Evolutionary conservation across 352 stramenopile genomes (phyloP), one percentile per base, ranked within the genome.

Genomic region (Globisporangium cederbergense): DNA sequence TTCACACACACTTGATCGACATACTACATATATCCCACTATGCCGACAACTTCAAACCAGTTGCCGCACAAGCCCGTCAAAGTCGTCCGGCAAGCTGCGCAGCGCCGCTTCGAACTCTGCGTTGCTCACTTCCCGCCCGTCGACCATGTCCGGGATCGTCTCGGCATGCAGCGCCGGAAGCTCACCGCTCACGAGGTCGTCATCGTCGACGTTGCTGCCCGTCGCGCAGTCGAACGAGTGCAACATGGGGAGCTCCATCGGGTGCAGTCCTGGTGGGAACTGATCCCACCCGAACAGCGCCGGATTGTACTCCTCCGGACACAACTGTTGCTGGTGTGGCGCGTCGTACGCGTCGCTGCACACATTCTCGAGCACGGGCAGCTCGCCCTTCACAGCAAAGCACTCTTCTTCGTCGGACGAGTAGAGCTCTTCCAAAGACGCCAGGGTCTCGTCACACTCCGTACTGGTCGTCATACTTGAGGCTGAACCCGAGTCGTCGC

Each of bases 341-440:
- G 32, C 5, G 3, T 30, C 51, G 16, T 18, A 58, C 13, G 56
- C 25, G 6, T 28, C 9, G 16, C 7, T 34, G 16, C 20, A 58
- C 28, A 52, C 36, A 5, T 25, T 14, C 22, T 67, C 52, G 18
- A 67, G 20, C 16, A 58, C 22, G 3, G 20, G 22, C 4, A 67
- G 20, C 43, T 67, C 62, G 25, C 30, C 8, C 34, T 61, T 67
- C 16, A 67, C 25, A 2, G 40, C 16, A 30, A 42, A 65, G 14
- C 7, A 36, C 28, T 25, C 25, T 7, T 46, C 45, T 10, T 58
- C 55, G 4, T 46, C 34, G 9, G 60, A 38, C 25, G 62, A 46
- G 25, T 34, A 67, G 10, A 67, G 43, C 20, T 58, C 62, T 4
- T 52, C 62, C 30, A 67, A 25, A 7, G 62, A 58, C 22, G 38